Percentiles rank a stretch among this genome's conserved stretches.
Evolutionary conservation across 495 filamentous ascomycete genomes (phyloP).

Genomic region (Neurospora tetraspora): DNA sequence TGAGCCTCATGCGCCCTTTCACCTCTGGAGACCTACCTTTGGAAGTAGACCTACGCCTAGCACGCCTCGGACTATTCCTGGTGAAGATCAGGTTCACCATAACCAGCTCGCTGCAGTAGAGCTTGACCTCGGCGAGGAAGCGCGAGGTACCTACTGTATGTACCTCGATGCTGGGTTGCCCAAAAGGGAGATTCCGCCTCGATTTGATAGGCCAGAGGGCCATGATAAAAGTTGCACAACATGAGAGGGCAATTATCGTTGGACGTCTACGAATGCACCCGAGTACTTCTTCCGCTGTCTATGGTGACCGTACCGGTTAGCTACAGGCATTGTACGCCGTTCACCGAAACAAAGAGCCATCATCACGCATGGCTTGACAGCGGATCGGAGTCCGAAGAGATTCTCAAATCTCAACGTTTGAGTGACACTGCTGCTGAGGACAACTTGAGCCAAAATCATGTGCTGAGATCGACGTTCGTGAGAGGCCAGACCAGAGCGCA

Average conservation of each 20-base stretch:
- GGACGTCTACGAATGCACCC: not conserved
- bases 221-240: not conserved
- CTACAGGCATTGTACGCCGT: not conserved
- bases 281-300: not conserved
- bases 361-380: not conserved
- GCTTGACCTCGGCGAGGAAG: not conserved
- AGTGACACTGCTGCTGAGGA: not conserved
- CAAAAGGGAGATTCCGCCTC: not conserved
- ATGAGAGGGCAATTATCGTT: not conserved
- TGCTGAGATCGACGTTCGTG: not conserved
- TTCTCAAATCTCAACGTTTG: not conserved
- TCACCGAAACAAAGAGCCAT: not conserved
- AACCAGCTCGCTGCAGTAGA: not conserved
- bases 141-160: not conserved
- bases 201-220: not conserved
- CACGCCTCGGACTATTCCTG: not conserved
- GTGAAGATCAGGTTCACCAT: not conserved
- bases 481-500: not conserved
- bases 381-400: not conserved
- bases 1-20: not conserved
- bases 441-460: not conserved
- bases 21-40: not conserved
- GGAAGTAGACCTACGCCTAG: not conserved
- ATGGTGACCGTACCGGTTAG: not conserved
- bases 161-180: not conserved